Conservation (phyloP, 495 filamentous ascomycete genomes). For the Xylaria bambusicola region DNA sequence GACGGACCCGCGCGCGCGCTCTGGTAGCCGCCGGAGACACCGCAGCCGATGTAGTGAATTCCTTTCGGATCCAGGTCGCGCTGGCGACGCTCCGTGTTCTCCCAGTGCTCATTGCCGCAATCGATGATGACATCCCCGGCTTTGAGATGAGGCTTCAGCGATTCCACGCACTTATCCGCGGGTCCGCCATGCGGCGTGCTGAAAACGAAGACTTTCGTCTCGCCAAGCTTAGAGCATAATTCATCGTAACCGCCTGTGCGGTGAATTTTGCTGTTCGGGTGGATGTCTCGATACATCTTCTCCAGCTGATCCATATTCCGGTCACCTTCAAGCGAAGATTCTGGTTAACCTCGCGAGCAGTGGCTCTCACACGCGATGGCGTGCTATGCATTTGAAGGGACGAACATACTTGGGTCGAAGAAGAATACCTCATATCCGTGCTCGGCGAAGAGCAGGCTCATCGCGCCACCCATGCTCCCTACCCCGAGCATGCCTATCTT, state of each 20-base stretch:
- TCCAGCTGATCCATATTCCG: slow-evolving; percentile 42
- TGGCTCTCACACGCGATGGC: background rate
- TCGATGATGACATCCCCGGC: slow-evolving; percentile 72
- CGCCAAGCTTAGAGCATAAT: slow-evolving; percentile 28
- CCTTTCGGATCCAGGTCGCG: slow-evolving; percentile 54
- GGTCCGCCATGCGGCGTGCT: slow-evolving; percentile 69
- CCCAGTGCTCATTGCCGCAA: slow-evolving; percentile 70
- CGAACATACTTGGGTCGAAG: slow-evolving; percentile 50
- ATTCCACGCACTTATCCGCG: slow-evolving; percentile 64
- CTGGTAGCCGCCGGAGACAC: slow-evolving; percentile 72
- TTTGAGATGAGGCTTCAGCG: slow-evolving; percentile 56
- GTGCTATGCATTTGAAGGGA: background rate
- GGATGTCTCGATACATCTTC: slow-evolving; percentile 35
- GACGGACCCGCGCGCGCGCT: slow-evolving; percentile 64
- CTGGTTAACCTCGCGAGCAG: background rate
- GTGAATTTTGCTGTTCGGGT: slow-evolving; percentile 28
- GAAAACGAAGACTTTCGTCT: slow-evolving; percentile 60
- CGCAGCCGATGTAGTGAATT: slow-evolving; percentile 66
- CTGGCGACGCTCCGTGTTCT: slow-evolving; percentile 67
- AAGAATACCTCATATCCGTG: slow-evolving; percentile 61
- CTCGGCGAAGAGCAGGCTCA: slow-evolving; percentile 67
- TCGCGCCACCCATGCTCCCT: slow-evolving; percentile 67
- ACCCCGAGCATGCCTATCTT: slow-evolving; percentile 65
- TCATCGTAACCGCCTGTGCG: slow-evolving; percentile 36
- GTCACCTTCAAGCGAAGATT: background rate